These are phyloP conservation scores for Ophiocordyceps camponoti-saundersi DNA, from an alignment of 2,329 filamentous ascomycete genomes.

Conservation along the genomic window DNA sequence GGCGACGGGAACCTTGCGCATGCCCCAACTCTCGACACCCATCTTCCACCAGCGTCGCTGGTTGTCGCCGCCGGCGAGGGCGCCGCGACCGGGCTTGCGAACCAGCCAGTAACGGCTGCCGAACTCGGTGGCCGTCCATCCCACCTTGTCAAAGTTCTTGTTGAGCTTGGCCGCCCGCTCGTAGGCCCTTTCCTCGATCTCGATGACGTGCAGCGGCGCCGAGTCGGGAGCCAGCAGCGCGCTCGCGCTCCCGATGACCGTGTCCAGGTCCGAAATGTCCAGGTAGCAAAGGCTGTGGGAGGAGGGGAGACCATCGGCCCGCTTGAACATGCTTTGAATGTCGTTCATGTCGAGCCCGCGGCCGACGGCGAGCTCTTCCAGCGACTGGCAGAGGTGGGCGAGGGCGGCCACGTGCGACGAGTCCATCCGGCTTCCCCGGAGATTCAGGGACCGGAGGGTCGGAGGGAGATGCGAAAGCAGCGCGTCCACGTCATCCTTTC, in stretches of 20 bases:
- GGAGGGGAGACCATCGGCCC: slow-evolving; percentile 20
- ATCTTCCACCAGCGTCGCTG: slow-evolving; percentile 61
- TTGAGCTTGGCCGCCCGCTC: slow-evolving; percentile 45
- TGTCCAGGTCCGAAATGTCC: slow-evolving; percentile 49
- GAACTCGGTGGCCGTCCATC: slow-evolving; percentile 58
- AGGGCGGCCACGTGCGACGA: slow-evolving; percentile 46
- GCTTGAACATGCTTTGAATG: slow-evolving; percentile 46
- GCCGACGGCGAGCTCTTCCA: slow-evolving; percentile 63
- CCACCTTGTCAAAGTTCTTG: slow-evolving; percentile 40
- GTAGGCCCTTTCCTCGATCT: slow-evolving; percentile 53
- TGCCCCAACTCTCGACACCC: slow-evolving; percentile 72
- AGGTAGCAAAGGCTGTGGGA: slow-evolving; percentile 54
- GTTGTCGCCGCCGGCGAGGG: slow-evolving; percentile 13
- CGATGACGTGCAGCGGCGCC: slow-evolving; percentile 58
- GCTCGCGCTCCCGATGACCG: slow-evolving; percentile 43
- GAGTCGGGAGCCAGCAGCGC: slow-evolving; percentile 40
- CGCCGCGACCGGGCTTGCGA: slow-evolving; percentile 23
- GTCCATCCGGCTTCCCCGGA: slow-evolving; percentile 59
- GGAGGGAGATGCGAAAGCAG: slow-evolving; percentile 49
- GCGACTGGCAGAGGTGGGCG: slow-evolving; percentile 43
- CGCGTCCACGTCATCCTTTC: slow-evolving; percentile 43
- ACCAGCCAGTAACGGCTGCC: slow-evolving; percentile 52
- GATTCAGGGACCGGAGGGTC: slow-evolving; percentile 54
- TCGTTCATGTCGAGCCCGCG: slow-evolving; percentile 48
- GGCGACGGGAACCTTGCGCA: slow-evolving; percentile 82